A percentile compares a stretch with the other conserved stretches of the same genome.
Evolutionary conservation across 371 early-diverging fungal genomes (phyloP).

Genomic region (Saksenaea oblongispora): DNA sequence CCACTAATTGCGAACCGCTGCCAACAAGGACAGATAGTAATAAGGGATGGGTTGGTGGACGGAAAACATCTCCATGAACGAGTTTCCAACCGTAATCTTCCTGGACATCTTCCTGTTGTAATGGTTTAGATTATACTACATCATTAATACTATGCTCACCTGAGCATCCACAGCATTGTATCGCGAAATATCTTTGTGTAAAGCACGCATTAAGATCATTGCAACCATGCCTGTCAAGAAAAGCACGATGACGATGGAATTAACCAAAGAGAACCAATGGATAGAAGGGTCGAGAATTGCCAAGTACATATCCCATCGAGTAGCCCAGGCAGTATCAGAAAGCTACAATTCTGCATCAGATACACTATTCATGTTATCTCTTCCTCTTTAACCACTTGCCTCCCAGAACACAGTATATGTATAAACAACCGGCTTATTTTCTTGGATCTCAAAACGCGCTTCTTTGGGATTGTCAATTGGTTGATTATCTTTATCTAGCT

Average conservation of each 20-base stretch:
- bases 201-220: constrained; percentile 81
- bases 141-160: constrained; percentile 17
- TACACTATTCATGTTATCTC: not conserved
- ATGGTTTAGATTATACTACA: not conserved
- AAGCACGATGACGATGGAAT: constrained; percentile 86
- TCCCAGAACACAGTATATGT: constrained; percentile 88
- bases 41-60: constrained; percentile 79
- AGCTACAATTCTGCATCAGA: constrained; percentile 24
- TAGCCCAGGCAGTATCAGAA: constrained; percentile 83
- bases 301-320: constrained; percentile 94
- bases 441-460: constrained; percentile 53
- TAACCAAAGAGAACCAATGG: constrained; percentile 79
- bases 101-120: constrained; percentile 72
- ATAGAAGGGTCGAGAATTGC: constrained; percentile 85
- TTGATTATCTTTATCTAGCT: constrained; percentile 35
- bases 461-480: constrained; percentile 38
- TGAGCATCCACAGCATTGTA: constrained; percentile 76
- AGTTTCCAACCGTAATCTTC: constrained; percentile 95
- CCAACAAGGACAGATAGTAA: constrained; percentile 87
- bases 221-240: constrained; percentile 90
- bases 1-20: constrained; percentile 87
- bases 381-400: constrained; percentile 38
- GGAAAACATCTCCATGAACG: constrained; percentile 94
- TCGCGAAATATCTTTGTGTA: constrained; percentile 84
- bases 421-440: constrained; percentile 61